phyloP scores from a whole-genome alignment of 768 basidiomycete genomes.

The Gloeophyllum trabeum region DNA sequence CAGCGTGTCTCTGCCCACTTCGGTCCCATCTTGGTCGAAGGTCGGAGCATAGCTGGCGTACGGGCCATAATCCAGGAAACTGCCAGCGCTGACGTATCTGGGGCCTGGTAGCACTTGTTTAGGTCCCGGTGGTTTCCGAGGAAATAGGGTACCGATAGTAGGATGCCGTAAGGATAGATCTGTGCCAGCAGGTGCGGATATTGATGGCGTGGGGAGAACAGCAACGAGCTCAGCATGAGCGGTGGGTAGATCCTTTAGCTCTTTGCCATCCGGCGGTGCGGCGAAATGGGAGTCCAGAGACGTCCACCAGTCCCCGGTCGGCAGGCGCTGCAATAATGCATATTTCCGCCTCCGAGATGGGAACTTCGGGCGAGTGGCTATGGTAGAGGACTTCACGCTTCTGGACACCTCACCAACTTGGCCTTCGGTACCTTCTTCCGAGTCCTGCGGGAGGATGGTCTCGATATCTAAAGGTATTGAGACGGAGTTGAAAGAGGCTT shows the following conservation, averaged over 20 bases:
- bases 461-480: constrained; percentile 34
- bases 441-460: constrained; percentile 20
- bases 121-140: constrained; percentile 26
- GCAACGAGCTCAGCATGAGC: constrained; percentile 70
- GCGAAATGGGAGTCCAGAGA: constrained; percentile 43
- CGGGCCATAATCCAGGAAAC: constrained; percentile 71
- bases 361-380: constrained; percentile 15
- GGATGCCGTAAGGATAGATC: constrained; percentile 14
- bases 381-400: constrained; percentile 7
- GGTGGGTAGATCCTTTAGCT: constrained; percentile 40
- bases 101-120: constrained; percentile 33
- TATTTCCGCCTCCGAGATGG: constrained; percentile 34
- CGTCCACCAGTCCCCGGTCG: constrained; percentile 70
- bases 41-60: constrained; percentile 68
- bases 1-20: constrained; percentile 51
- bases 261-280: constrained; percentile 22
- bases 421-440: constrained; percentile 7
- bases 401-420: constrained; percentile 15
- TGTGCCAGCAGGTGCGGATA: constrained; percentile 13
- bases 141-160: constrained; percentile 48
- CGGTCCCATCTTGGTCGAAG: constrained; percentile 69
- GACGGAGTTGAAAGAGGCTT: constrained; percentile 42
- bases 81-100: constrained; percentile 48
- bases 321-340: constrained; percentile 72
- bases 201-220: constrained; percentile 53